phyloP scores from a whole-genome alignment of 805 yeast species.

The Yamadazyma ubonensis region DNA sequence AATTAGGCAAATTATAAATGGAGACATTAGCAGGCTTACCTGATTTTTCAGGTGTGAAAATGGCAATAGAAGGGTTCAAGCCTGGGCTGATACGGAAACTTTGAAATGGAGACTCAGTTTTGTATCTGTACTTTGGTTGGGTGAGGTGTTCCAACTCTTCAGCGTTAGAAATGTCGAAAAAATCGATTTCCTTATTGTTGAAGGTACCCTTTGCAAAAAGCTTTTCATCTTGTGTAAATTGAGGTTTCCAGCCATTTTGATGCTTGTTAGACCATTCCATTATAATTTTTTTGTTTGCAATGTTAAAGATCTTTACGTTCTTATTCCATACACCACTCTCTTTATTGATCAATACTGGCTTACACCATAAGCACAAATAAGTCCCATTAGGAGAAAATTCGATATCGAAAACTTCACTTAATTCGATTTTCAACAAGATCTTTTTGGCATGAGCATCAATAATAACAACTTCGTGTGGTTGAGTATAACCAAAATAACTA shows the following conservation, averaged over 20 bases:
- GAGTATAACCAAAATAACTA: conserved; percentile 66
- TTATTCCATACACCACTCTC: conserved; percentile 73
- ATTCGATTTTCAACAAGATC: conserved; percentile 46
- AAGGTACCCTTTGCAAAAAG: conserved; percentile 55
- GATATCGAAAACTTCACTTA: conserved; percentile 73
- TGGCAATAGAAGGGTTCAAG: conserved; percentile 82
- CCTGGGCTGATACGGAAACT: conserved; percentile 80
- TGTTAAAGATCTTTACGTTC: conserved; percentile 76
- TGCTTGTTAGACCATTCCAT: conserved; percentile 72
- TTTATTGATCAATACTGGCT: conserved; percentile 64
- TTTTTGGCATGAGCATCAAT: conserved; percentile 46
- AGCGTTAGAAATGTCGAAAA: conserved; percentile 50
- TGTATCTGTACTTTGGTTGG: conserved; percentile 59
- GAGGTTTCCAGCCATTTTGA: conserved; percentile 92
- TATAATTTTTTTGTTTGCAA: conserved; percentile 46
- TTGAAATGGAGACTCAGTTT: conserved; percentile 50
- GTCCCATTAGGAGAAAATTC: conserved; percentile 88
- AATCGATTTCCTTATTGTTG: conserved; percentile 62
- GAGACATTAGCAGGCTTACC: conserved; percentile 90
- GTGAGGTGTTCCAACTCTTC: conserved; percentile 30
- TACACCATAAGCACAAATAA: conserved; percentile 84
- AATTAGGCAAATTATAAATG: conserved; percentile 77
- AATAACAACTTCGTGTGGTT: conserved; percentile 58
- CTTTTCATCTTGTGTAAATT: conserved; percentile 79
- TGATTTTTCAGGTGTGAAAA: conserved; percentile 80